These are phyloP conservation scores for Candida multigemmis DNA, from an alignment of 805 yeast species.

Conservation along the genomic window DNA sequence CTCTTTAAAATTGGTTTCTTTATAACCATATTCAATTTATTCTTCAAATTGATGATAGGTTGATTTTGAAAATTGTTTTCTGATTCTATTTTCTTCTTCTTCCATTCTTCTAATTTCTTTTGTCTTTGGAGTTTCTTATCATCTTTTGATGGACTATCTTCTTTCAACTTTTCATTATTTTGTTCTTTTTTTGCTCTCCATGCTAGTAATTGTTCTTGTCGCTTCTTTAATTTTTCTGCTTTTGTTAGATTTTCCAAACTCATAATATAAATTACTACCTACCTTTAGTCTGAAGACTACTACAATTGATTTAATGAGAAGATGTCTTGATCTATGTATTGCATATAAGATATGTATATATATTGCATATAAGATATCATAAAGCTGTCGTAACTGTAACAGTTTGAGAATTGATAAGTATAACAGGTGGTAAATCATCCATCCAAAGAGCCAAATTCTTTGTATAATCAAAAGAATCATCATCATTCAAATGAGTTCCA, in stretches of 20 bases:
- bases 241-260: too few species aligned
- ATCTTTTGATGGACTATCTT: slow-evolving; percentile 1
- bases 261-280: slow-evolving; percentile 1
- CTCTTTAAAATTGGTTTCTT: slow-evolving; percentile 4
- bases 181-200: slow-evolving; percentile 53
- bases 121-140: slow-evolving; percentile 11
- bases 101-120: slow-evolving; percentile 44
- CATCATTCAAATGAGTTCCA: slow-evolving; percentile 68
- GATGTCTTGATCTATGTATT: neutral
- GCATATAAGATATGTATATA: neutral
- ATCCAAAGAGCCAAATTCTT: slow-evolving; percentile 75
- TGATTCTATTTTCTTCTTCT: slow-evolving; percentile 18
- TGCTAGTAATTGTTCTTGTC: slow-evolving; percentile 46
- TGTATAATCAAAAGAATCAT: slow-evolving; percentile 66
- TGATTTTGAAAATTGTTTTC: neutral
- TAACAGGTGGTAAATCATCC: slow-evolving; percentile 69
- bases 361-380: slow-evolving; percentile 14
- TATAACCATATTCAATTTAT: too few species aligned
- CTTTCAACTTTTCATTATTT: slow-evolving; percentile 8
- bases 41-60: slow-evolving; percentile 3
- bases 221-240: slow-evolving; percentile 24
- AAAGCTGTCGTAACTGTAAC: slow-evolving; percentile 95
- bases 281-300: slow-evolving; percentile 2
- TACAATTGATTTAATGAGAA: neutral
- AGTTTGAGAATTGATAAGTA: slow-evolving; percentile 82